Base-by-base conservation (phyloP, 2,329 filamentous ascomycete species). In the Hypocrella siamensis region DNA sequence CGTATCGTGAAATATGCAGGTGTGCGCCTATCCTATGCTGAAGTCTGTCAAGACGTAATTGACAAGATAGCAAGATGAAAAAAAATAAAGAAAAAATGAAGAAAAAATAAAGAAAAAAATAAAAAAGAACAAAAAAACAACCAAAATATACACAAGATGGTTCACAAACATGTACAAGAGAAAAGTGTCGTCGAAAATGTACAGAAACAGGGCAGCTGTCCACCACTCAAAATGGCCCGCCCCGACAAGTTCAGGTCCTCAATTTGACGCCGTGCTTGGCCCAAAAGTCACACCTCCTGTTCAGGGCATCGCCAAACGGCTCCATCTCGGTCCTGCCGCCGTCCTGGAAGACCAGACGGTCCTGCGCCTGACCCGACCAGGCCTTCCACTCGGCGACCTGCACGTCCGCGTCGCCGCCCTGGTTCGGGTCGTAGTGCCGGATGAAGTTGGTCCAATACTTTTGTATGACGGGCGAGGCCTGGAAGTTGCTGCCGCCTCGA, bases 361-460 rank as follows among this genome's bases (percentile, higher is more conserved):
- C 32, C 25, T 48, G 46, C 3, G 35, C 34, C 1, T 40, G 40
- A 3, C 35, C 28, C 1, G 42, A 46, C 56, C 60, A 66, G 1
- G 38, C n/a, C 34, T 42, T 47, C 65, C 63, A 68, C 8, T 38
- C 44, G 3, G 55, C 56, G 2, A 56, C 48, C 0, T 43, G 47
- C 1, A 39, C 31, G 2, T 22, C 12, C 4, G 21, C 3, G 12
- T 43, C 39, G 12, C 52, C 44, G 35, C 54, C 37, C 27, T 40
- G 34, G 26, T 85, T 86, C 0, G 80, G 80, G 47, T 86, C 60
- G 24, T 72, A 62, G 1, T 60, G 61, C 17, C 67, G 56, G 37
- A 86, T 72, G 46, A 86, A 86, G 40, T 73, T 80, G 2, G 73
- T 70, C 77, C 78, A 85, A 50, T 84, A 86, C 0, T 61, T 65